Base-by-base conservation (phyloP, 768 basidiomycete species). In the Suillus paluster region DNA sequence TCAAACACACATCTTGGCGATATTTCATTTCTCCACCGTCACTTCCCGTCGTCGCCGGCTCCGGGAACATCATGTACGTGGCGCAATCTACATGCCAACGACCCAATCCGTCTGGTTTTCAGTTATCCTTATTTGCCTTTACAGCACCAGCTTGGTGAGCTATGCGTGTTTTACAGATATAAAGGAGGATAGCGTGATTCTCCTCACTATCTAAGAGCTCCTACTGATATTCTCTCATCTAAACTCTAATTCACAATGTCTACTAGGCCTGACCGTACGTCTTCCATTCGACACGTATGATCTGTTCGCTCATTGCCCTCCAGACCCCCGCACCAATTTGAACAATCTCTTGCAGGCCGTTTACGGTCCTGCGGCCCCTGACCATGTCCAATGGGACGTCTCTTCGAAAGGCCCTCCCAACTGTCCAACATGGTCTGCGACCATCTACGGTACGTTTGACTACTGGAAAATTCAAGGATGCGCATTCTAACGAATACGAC, bases 321-420 rank as follows among this genome's bases (percentile, higher is more conserved):
- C 53, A 54, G 36, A 25, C 9, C 36, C 53, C 15, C 53, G 36
- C 9, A 54, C 15, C 5, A 17, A 9, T 1, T 23, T 54, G 34
- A 54, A 54, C 21, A 54, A 54, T 17, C 14, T 2, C 10, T 21
- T 53, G 0, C 52, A 53, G 52, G 1, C 1, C 2, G 38, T 23
- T 2, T 25, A 34, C 3, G 33, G 52, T 21, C 0, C n/a, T 11
- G 1, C 33, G 33, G n/a, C 4, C 1, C 4, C 1, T 0, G 5
- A 15, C 1, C 52, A 36, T 17, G 9, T 53, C 21, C 21, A 8
- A 21, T 53, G 52, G 52, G 52, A 53, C 4, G 14, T 34, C 34
- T 23, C 10, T 23, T 6, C 15, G 2, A 2, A 36, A 38, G 21
- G 36, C 36, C 36, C 53, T 38, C 34, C 36, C 36, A 54, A 36